Evolutionary conservation across 495 filamentous ascomycete genomes (phyloP).

Genomic region (Tuber indicum): DNA sequence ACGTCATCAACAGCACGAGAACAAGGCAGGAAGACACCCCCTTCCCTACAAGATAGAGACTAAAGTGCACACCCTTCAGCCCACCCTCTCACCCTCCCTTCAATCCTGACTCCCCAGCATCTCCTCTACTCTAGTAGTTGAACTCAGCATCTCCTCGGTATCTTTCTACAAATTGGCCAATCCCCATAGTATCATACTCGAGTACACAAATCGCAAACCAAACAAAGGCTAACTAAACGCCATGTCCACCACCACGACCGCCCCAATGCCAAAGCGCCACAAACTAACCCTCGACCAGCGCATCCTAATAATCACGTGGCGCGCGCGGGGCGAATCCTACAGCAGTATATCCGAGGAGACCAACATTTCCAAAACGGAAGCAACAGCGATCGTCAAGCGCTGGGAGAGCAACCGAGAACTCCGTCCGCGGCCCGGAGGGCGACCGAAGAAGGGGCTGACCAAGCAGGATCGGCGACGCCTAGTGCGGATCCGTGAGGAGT

Average conservation of each 20-base stretch:
- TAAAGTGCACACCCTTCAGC: not conserved
- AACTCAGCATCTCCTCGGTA: not conserved
- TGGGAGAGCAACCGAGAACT: slow-evolving; percentile 4
- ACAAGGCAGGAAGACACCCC: not conserved
- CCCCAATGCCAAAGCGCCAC: not conserved
- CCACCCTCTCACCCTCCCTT: not conserved
- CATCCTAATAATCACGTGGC: not conserved
- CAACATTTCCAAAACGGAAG: not conserved
- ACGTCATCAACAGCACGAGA: not conserved
- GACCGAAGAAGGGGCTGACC: not conserved
- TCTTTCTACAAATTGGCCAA: not conserved
- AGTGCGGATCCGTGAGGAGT: not conserved
- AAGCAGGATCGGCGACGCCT: not conserved
- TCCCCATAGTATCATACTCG: not conserved
- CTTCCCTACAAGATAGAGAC: not conserved
- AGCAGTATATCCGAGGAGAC: not conserved
- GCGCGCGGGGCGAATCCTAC: not conserved
- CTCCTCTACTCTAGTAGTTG: too few relatives aligned
- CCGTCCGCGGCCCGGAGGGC: not conserved
- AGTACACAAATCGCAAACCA: not conserved
- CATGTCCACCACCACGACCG: not conserved
- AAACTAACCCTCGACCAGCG: not conserved
- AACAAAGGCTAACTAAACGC: not conserved
- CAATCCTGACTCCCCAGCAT: not conserved
- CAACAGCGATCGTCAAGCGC: not conserved